These are phyloP conservation scores for Cyclostephanos tholiformis DNA, from an alignment of 108 stramenopile species.

Conservation along the genomic window DNA sequence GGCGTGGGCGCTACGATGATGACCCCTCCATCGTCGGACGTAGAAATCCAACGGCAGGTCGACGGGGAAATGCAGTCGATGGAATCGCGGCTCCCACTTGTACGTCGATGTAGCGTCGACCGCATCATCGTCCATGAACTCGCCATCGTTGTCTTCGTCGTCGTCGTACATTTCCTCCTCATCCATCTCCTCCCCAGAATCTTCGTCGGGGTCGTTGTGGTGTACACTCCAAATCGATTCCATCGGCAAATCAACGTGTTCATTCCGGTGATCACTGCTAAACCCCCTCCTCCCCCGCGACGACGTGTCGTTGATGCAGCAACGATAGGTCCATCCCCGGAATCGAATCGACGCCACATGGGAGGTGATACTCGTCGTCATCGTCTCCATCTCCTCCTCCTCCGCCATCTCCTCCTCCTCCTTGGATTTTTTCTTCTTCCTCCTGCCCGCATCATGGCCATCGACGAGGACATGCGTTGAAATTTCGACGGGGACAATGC, in stretches of 20 bases:
- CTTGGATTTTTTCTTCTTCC: too few species aligned
- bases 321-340: slow-evolving; percentile 47
- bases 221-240: slow-evolving; percentile 33
- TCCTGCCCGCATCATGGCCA: not conserved
- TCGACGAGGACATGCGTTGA: not conserved
- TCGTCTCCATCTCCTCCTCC: too few species aligned
- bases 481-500: slow-evolving; percentile 12
- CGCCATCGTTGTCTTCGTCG: not conserved
- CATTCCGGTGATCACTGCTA: not conserved
- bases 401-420: too few species aligned
- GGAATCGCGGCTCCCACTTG: slow-evolving; percentile 50
- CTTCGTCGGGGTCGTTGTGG: slow-evolving; percentile 7
- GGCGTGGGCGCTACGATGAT: slow-evolving; percentile 6
- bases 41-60: slow-evolving; percentile 73
- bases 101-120: not conserved
- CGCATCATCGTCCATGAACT: slow-evolving; percentile 13
- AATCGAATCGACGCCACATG: slow-evolving; percentile 30
- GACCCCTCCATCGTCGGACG: slow-evolving; percentile 59
- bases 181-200: slow-evolving; percentile 42
- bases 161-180: not conserved
- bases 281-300: not conserved
- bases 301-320: slow-evolving; percentile 20
- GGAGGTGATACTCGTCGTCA: not conserved
- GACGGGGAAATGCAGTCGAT: slow-evolving; percentile 63
- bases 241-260: slow-evolving; percentile 42